Base-by-base conservation (phyloP, 352 stramenopile species). In the Phytophthora pluvialis region DNA sequence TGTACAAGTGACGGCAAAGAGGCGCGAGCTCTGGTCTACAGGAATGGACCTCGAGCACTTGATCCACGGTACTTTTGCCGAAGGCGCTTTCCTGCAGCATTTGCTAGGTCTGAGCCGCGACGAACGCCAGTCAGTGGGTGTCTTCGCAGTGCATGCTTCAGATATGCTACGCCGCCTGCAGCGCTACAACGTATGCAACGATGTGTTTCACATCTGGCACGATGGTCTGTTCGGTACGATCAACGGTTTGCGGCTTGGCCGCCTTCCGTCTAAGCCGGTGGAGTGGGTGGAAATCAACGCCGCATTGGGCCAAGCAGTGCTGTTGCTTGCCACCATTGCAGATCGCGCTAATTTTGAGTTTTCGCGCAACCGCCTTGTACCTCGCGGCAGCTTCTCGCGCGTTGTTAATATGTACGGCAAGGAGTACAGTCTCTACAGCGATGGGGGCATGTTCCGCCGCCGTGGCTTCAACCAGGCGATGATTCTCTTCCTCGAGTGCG, bases 141-240 rank as follows among this genome's bases (percentile, higher is more conserved):
- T 93, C 3, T 94, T 93, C 44, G 83, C 80, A 9, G 82, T 91
- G 8, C 83, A 94, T 63, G 81, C 82, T n/a, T 92, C 82, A 16
- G 86, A 95, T 38, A 82, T 94, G 75, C 63, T 95, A 42, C 81
- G 85, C 3, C 79, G 83, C 10, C 64, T 95, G 25, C 85, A 94
- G 71, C 80, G 87, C 16, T 94, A 95, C 66, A 94, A 96, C 46
- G 87, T 96, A 5, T 90, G 87, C 68, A 97, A 97, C 56, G 91
- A 97, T 49, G 85, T 93, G 10, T 97, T 97, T 49, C 90, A 94
- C 66, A 96, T 97, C 49, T 97, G 91, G 91, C 91, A 97, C 70
- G 87, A 95, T 46, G 90, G 90, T 7, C 58, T 89, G 0, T 97
- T 97, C 55, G 90, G 86, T 36, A 97, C 89, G 40, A 97, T 97